phyloP scores from a whole-genome alignment of 2,329 filamentous ascomycete species.

The Cercospora berteroae region DNA sequence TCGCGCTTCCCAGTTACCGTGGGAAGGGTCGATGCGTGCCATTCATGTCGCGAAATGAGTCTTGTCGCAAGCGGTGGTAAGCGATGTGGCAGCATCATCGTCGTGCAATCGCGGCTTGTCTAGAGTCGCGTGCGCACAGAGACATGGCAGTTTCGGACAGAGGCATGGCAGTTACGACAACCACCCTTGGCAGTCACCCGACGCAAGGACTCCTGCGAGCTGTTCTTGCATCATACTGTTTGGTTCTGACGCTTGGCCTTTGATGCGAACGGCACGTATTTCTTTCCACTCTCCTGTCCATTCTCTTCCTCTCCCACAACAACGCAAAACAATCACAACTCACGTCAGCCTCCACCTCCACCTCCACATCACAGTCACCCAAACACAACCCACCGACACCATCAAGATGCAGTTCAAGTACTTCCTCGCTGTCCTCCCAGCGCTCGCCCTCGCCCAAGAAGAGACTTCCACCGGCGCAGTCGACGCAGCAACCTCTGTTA shows the following conservation, averaged over 20 bases:
- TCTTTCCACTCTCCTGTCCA: background rate
- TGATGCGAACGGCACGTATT: background rate
- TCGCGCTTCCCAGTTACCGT: background rate
- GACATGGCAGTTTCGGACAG: conserved; percentile 1
- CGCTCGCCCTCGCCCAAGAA: background rate
- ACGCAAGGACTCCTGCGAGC: background rate
- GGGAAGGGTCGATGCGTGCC: background rate
- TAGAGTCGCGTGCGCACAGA: background rate
- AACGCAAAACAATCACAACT: background rate
- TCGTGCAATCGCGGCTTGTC: background rate
- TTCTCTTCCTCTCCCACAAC: background rate
- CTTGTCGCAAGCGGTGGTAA: background rate
- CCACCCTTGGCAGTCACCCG: background rate
- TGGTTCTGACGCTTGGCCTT: background rate
- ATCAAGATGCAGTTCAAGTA: conserved; percentile 12
- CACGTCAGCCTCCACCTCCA: background rate
- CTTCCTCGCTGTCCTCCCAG: conserved; percentile 1
- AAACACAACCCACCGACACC: background rate
- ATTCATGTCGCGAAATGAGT: background rate
- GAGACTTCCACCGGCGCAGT: background rate
- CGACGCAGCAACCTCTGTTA: background rate
- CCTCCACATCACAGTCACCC: background rate
- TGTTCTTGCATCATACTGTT: conserved; percentile 3
- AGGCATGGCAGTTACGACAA: conserved; percentile 2
- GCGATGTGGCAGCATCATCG: background rate